Evolutionary conservation across 768 basidiomycete genomes (phyloP).

Genomic region (Pisolithus sp.): DNA sequence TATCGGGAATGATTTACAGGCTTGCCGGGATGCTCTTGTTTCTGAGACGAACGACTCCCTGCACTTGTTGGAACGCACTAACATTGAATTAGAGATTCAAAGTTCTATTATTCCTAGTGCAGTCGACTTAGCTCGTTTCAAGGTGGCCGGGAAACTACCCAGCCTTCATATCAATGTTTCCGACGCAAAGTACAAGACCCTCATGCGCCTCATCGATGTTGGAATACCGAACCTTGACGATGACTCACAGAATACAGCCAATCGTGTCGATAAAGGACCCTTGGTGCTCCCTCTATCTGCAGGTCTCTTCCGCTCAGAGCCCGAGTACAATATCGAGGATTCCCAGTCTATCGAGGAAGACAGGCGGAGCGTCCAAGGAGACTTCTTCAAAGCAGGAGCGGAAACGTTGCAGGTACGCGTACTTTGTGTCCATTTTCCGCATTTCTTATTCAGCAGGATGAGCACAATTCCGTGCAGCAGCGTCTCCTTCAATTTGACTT

Average conservation of each 20-base stretch:
- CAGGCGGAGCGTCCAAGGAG: conserved; percentile 38
- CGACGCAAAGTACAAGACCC: conserved; percentile 82
- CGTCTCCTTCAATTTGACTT: conserved; percentile 82
- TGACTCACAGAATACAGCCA: conserved; percentile 23
- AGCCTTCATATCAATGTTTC: conserved; percentile 85
- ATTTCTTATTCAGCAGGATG: conserved; percentile 2
- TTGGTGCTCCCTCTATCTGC: conserved; percentile 46
- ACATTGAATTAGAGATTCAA: conserved; percentile 81
- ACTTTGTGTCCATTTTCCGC: background rate
- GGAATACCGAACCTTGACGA: conserved; percentile 78
- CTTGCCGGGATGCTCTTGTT: conserved; percentile 74
- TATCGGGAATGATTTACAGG: conserved; percentile 75
- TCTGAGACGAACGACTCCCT: conserved; percentile 51
- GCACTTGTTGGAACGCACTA: conserved; percentile 89
- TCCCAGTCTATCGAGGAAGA: conserved; percentile 41
- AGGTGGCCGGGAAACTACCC: conserved; percentile 83
- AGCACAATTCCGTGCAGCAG: conserved; percentile 37
- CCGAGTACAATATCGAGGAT: conserved; percentile 68
- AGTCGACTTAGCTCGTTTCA: conserved; percentile 79
- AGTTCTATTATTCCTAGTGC: conserved; percentile 88
- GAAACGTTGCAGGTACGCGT: conserved; percentile 44
- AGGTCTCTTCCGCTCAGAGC: conserved; percentile 48
- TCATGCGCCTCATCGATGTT: conserved; percentile 91
- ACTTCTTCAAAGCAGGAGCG: conserved; percentile 72
- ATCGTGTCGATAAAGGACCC: conserved; percentile 19